Base-by-base conservation (phyloP, 2,329 filamentous ascomycete genomes). In the Fusarium tricinctum region DNA sequence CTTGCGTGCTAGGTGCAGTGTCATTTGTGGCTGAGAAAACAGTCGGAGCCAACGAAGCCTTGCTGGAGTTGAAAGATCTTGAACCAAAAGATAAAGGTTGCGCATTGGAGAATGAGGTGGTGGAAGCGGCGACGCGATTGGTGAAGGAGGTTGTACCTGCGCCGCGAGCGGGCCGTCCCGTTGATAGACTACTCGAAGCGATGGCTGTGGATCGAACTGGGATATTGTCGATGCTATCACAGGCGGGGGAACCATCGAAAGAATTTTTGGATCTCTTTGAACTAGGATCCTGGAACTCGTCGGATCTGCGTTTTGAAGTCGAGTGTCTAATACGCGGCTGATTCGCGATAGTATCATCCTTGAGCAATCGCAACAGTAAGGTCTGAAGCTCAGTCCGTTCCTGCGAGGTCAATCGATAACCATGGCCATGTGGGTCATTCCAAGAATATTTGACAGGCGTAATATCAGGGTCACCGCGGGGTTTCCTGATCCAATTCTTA, bases 21-120 rank as follows among this genome's bases (percentile, higher is more conserved):
- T 73, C 68, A 15, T 73, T 47, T 60, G 64, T 58, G 19, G 57
- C 63, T 13, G 78, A 81, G 52, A 81, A 83, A 22, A 80, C 63
- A 7, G 63, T 73, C 0, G 77, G 73, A 4, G 62, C 71, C 26
- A 79, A 66, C 0, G 80, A 80, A 3, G 66, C 61, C 35, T 63
- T 76, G 53, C 77, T 81, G 5, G 77, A 77, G 33, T 73, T 78
- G 15, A 68, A 69, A 8, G 79, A 80, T 3, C 54, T 53, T 13
- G 19, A 33, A 13, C 17, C 56, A 22, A 71, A 73, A 3, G 72
- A 74, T 8, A 54, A 43, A 2, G 59, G 42, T 5, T 63, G 54
- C 2, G 69, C 65, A 28, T 50, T 69, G 10, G 38, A 51, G 40
- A 71, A 63, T 6, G 63, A 46, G 4, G 43, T 54, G 47, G 44